Percentiles rank a stretch among this genome's conserved stretches.
Conservation (phyloP, 208 protist genomes). For the Zelonia costaricensis region DNA sequence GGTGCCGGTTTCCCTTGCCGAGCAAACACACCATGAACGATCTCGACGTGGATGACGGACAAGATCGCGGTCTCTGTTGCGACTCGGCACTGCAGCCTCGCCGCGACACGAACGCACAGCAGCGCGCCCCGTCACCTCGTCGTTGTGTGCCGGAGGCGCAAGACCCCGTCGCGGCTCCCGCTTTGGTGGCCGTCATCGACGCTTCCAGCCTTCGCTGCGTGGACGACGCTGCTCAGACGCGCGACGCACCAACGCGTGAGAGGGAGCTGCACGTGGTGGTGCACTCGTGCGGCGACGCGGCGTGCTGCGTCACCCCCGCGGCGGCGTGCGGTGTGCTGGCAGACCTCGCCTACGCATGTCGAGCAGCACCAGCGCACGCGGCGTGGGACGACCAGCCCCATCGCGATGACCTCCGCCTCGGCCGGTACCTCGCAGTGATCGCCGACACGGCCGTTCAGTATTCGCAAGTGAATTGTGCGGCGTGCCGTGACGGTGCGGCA, state of each 20-base stretch:
- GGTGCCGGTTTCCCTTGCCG: constrained; percentile 5
- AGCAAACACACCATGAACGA: neutral
- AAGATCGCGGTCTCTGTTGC: neutral
- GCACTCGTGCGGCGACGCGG: neutral
- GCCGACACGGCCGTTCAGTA: constrained; percentile 43
- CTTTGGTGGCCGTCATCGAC: neutral
- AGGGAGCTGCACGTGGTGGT: too few relatives aligned
- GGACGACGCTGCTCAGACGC: too few relatives aligned
- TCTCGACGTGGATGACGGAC: neutral
- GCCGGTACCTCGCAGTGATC: constrained; percentile 31
- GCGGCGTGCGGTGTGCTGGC: neutral
- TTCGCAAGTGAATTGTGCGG: constrained; percentile 43
- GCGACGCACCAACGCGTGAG: too few relatives aligned
- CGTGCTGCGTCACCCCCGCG: neutral
- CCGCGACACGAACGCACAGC: constrained; percentile 1
- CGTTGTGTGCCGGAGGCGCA: too few relatives aligned
- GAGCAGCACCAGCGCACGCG: neutral
- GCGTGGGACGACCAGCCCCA: neutral
- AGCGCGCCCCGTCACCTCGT: too few relatives aligned
- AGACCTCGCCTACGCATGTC: neutral
- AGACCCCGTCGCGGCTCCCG: too few relatives aligned
- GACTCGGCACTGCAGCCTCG: neutral
- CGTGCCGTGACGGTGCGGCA: too few relatives aligned
- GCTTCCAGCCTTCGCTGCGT: constrained; percentile 1
- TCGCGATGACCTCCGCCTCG: neutral